phyloP scores from a whole-genome alignment of 108 stramenopile species.

The Nitzschia sp. region DNA sequence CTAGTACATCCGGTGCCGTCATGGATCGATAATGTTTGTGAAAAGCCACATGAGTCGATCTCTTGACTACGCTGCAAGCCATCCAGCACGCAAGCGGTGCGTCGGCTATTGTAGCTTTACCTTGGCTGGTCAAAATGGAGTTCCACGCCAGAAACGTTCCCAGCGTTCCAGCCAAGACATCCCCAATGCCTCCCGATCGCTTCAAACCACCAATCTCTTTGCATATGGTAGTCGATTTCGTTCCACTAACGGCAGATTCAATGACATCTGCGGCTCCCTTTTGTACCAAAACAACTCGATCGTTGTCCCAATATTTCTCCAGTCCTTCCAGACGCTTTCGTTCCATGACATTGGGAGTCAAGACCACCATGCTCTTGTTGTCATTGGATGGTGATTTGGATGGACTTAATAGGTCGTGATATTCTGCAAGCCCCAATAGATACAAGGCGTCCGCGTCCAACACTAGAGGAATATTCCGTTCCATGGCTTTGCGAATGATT shows the following conservation, averaged over 20 bases:
- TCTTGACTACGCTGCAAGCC: conserved; percentile 76
- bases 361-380: conserved; percentile 45
- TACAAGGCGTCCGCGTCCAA: conserved; percentile 96
- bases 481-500: conserved; percentile 65
- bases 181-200: conserved; percentile 97
- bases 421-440: conserved; percentile 70
- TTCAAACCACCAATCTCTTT: conserved; percentile 84
- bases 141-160: conserved; percentile 85
- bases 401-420: conserved; percentile 27
- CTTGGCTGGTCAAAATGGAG: conserved; percentile 43
- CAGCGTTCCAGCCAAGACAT: conserved; percentile 88
- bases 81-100: conserved; percentile 65
- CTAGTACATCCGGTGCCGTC: conserved; percentile 87
- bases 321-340: conserved; percentile 60
- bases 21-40: conserved; percentile 69
- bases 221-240: conserved; percentile 43
- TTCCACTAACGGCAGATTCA: conserved; percentile 6
- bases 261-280: conserved; percentile 39
- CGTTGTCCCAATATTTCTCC: not conserved
- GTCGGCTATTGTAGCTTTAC: conserved; percentile 21
- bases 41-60: conserved; percentile 75
- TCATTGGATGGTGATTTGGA: conserved; percentile 3
- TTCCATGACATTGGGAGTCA: conserved; percentile 97
- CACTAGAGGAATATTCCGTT: conserved; percentile 66
- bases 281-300: conserved; percentile 20